phyloP scores from a whole-genome alignment of 1,284 basidiomycete genomes.

The Cystobasidiaceae sp. region DNA sequence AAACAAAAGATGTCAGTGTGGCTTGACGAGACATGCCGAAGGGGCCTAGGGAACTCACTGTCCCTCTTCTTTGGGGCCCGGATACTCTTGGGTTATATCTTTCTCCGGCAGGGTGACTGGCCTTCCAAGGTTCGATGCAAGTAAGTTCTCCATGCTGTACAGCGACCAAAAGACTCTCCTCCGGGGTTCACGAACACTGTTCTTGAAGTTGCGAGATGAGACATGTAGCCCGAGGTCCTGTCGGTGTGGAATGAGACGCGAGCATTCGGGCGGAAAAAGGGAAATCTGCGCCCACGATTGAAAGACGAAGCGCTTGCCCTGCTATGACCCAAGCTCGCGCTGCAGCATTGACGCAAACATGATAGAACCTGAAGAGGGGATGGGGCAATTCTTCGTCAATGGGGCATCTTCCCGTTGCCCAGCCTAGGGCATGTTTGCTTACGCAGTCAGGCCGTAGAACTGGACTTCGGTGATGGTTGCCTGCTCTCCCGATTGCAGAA shows the following conservation, averaged over 20 bases:
- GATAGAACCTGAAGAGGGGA: not conserved
- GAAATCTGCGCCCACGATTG: not conserved
- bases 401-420: not conserved
- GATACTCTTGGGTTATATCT: not conserved
- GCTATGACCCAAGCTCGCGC: not conserved
- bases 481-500: not conserved
- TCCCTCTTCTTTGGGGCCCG: too few species aligned
- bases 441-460: not conserved
- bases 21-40: too few species aligned
- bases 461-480: not conserved
- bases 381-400: too few species aligned
- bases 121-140: not conserved
- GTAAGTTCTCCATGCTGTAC: not conserved
- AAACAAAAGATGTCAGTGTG: too few species aligned
- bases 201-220: not conserved
- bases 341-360: not conserved
- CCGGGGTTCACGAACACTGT: not conserved
- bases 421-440: not conserved
- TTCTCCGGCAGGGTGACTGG: not conserved
- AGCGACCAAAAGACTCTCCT: not conserved
- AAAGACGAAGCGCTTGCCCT: not conserved
- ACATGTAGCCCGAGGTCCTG: not conserved
- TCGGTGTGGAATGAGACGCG: not conserved
- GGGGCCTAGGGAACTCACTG: too few species aligned
- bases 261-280: not conserved